Base-by-base conservation (phyloP, 768 basidiomycete species). In the Mycena crocata region DNA sequence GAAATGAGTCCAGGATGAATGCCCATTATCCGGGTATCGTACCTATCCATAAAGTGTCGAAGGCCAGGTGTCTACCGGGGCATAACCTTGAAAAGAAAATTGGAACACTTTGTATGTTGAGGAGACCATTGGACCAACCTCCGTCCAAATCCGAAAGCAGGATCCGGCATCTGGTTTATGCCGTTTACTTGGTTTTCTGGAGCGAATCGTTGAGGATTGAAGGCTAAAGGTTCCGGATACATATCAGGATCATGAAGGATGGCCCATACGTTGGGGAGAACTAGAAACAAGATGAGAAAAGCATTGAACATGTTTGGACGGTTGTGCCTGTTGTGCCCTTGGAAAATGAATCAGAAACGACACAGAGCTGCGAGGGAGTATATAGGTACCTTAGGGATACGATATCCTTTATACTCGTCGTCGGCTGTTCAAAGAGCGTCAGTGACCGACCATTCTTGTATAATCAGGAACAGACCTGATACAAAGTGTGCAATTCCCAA, bases 11-110 rank as follows among this genome's bases (percentile, higher is more conserved):
- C n/a, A n/a, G n/a, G n/a, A n/a, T n/a, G n/a, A n/a, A n/a, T n/a
- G n/a, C n/a, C n/a, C n/a, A n/a, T n/a, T n/a, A n/a, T n/a, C n/a
- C n/a, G n/a, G n/a, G n/a, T n/a, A n/a, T n/a, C 35, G 8, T 9
- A 37, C 35, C 35, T 9, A 85, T 81, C 81, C 81, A 85, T 26
- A 85, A 56, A 8, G 80, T 79, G 68, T 82, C 82, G 46, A 79
- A 75, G 31, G 83, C 85, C 8, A 86, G 72, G 73, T 77, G 79
- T 32, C 79, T 77, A 13, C 85, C 84, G 5, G 84, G 84, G 69
- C 85, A 86, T 49, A 80, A 71, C 42, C 84, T 85, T 51, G 21
- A 15, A 26, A 23, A 23, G 9, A 49, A 19, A 7, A 13, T 59
- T 13, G 23, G 39, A 52, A 55, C 40, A 52, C 13, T 23, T 30